Percentiles rank a stretch among this genome's conserved stretches.
Evolutionary conservation across 495 filamentous ascomycete species (phyloP).

Genomic region (Neurospora sp.): DNA sequence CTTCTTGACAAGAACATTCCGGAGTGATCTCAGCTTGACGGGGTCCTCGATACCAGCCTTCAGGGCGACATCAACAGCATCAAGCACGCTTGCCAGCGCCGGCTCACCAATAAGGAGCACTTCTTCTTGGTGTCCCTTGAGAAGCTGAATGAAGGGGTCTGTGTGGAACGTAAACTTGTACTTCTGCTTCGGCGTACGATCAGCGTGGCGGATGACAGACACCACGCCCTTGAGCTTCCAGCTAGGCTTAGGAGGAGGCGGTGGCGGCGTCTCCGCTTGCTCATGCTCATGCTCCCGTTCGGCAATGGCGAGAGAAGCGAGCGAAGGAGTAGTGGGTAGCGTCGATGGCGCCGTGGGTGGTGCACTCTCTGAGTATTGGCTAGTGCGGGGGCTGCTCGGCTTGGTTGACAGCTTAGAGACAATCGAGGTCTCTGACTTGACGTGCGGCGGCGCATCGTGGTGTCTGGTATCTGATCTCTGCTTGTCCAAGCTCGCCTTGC

Average conservation of each 20-base stretch:
- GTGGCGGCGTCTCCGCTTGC: constrained; percentile 41
- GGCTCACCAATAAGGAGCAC: constrained; percentile 87
- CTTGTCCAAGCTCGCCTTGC: constrained; percentile 26
- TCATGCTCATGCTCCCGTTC: constrained; percentile 8
- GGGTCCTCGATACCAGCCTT: constrained; percentile 70
- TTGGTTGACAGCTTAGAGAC: constrained; percentile 23
- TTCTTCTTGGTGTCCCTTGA: constrained; percentile 92
- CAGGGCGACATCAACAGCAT: constrained; percentile 73
- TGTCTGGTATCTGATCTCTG: constrained; percentile 9
- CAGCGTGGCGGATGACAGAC: constrained; percentile 88
- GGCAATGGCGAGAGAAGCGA: not conserved
- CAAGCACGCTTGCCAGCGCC: constrained; percentile 77
- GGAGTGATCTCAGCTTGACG: constrained; percentile 72
- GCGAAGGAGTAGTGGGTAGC: constrained; percentile 31
- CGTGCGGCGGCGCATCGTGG: constrained; percentile 2
- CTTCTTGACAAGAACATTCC: constrained; percentile 82
- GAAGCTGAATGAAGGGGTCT: constrained; percentile 85
- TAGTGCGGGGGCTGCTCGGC: constrained; percentile 23
- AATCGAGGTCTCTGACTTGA: constrained; percentile 10
- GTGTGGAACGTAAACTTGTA: constrained; percentile 99
- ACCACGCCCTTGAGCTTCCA: constrained; percentile 99
- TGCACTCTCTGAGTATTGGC: constrained; percentile 25
- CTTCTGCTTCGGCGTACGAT: constrained; percentile 96
- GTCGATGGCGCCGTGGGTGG: constrained; percentile 34
- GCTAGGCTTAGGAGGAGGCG: constrained; percentile 84